Conservation (phyloP, 495 filamentous ascomycete genomes). For the Aspergillus funiculosus region DNA sequence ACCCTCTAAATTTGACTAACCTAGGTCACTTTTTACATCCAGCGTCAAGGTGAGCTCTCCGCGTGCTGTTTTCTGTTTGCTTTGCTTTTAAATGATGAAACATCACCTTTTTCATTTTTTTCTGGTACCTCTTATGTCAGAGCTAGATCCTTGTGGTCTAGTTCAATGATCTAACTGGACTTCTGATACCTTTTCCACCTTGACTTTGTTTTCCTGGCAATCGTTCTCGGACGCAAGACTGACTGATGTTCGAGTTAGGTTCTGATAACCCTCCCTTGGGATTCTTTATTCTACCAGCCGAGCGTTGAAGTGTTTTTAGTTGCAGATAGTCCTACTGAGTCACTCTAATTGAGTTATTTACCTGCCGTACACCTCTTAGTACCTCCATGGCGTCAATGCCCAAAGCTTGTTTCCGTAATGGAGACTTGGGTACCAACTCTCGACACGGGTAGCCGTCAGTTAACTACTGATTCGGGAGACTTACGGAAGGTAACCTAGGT, state of each 20-base stretch:
- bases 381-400: too few relatives aligned
- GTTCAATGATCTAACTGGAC: conserved; percentile 58
- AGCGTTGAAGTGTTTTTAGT: neutral
- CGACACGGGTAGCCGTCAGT: too few relatives aligned
- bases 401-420: too few relatives aligned
- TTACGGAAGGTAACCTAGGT: too few relatives aligned
- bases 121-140: conserved; percentile 66
- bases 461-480: too few relatives aligned
- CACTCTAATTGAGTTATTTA: too few relatives aligned
- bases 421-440: too few relatives aligned
- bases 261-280: neutral
- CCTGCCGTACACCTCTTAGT: too few relatives aligned
- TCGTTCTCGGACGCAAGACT: conserved; percentile 6
- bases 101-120: conserved; percentile 42
- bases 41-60: conserved; percentile 4
- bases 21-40: too few relatives aligned
- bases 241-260: conserved; percentile 14
- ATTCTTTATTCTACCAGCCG: neutral
- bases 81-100: conserved; percentile 40
- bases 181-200: conserved; percentile 44
- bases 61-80: neutral
- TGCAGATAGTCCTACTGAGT: too few relatives aligned
- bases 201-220: conserved; percentile 7
- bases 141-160: conserved; percentile 35
- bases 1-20: neutral